phyloP scores from a whole-genome alignment of 306 rosid species.

The Amphicarpaea edgeworthii region DNA sequence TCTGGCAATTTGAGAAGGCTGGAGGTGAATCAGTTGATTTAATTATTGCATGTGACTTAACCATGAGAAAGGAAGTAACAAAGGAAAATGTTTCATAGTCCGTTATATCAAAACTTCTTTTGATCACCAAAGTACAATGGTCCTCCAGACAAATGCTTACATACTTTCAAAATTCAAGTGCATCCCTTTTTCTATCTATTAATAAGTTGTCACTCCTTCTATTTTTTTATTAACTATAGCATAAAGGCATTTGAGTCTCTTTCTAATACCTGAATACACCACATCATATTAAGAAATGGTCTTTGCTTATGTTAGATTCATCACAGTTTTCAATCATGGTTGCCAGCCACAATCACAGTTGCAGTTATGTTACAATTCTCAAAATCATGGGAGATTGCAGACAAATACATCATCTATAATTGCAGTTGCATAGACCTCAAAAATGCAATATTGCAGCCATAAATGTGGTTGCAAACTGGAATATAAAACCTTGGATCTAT shows the following conservation, averaged over 20 bases:
- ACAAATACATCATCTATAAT: background rate
- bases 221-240: background rate
- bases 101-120: background rate
- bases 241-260: background rate
- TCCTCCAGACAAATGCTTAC: background rate
- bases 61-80: background rate
- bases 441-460: background rate
- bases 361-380: background rate
- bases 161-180: background rate
- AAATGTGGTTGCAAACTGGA: background rate
- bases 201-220: background rate
- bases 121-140: background rate
- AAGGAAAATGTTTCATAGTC: background rate
- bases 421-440: background rate
- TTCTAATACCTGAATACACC: background rate
- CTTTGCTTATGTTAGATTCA: background rate
- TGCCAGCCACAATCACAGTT: background rate
- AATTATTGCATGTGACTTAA: background rate
- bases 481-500: background rate
- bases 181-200: background rate
- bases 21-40: background rate
- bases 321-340: background rate
- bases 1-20: background rate
- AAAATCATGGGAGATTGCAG: background rate
- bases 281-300: background rate